Evolutionary conservation across 805 yeast genomes (phyloP), one percentile per base, ranked within the genome.

Genomic region (Priceomyces haplophilus): DNA sequence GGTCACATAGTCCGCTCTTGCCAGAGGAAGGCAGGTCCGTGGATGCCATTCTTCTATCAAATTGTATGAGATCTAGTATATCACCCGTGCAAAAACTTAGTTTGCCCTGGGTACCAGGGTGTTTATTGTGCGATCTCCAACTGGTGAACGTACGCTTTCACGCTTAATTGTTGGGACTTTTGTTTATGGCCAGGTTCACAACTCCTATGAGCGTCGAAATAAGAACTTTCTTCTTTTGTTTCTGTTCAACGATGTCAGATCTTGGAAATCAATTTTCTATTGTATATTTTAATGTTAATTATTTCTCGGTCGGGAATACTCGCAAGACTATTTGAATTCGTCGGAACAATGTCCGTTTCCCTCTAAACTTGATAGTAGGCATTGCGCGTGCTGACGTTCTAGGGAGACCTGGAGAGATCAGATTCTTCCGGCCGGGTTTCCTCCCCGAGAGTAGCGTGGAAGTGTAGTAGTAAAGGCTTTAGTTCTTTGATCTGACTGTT

Each of bases 11-110:
- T 11, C 10, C 7, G 30, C 30, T n/a, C 15, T 11, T 20, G 15
- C 19, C 15, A 15, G 39, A 25, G 12, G 30, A 36, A 7, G 30
- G 20, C 16, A 25, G 23, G n/a, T 25, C 30, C 10, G 21, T 16
- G 8, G 39, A 24, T 25, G 30, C 39, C 39, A 36, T 25, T 36
- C 15, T 27, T 27, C 10, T 27, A 11, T 27, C n/a, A 27, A 27
- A 6, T 27, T 5, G 8, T 11, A 15, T 27, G 11, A 11, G 31
- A 10, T 27, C 31, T 27, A 27, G n/a, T 27, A 15, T 27, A 27
- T 27, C 31, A 11, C 31, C 31, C 15, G 4, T 27, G 31, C 31
- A 27, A 27, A 27, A 27, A 27, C n/a, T 27, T 10, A 15, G 15
- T 27, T 27, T 27, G 31, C 31, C 31, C 31, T 27, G 31, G 15